A percentile compares a stretch with the other conserved stretches of the same genome.
phyloP scores from a whole-genome alignment of 2,329 filamentous ascomycete genomes.

The Talaromyces sp. region DNA sequence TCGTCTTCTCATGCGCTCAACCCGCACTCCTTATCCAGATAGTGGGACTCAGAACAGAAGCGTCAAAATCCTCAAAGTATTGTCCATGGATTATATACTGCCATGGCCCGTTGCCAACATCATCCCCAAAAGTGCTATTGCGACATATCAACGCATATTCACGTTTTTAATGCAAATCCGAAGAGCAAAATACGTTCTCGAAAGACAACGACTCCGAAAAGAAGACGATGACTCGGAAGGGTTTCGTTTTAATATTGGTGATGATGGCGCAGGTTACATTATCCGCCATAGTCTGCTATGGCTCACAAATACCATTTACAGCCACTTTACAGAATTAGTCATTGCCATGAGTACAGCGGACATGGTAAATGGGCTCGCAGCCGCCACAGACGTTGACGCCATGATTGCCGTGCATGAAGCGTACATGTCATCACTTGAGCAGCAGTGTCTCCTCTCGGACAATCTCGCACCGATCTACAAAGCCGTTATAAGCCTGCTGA shows the following conservation, averaged over 20 bases:
- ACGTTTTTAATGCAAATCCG: constrained; percentile 73
- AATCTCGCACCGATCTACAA: constrained; percentile 68
- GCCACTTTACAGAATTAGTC: constrained; percentile 71
- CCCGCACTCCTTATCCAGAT: constrained; percentile 36
- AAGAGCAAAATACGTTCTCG: constrained; percentile 64
- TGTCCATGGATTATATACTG: constrained; percentile 66
- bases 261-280: constrained; percentile 35
- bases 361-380: constrained; percentile 55
- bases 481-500: constrained; percentile 69
- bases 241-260: constrained; percentile 36
- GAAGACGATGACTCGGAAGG: constrained; percentile 21
- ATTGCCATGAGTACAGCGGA: constrained; percentile 56
- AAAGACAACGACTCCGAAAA: constrained; percentile 43
- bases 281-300: constrained; percentile 68
- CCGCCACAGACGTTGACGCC: constrained; percentile 69
- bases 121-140: constrained; percentile 60
- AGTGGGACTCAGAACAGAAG: constrained; percentile 51
- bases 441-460: constrained; percentile 65
- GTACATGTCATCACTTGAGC: constrained; percentile 60
- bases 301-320: constrained; percentile 71
- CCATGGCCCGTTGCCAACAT: constrained; percentile 66
- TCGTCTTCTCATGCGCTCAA: constrained; percentile 57
- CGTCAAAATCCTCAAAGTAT: constrained; percentile 57
- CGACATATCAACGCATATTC: constrained; percentile 67
- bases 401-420: constrained; percentile 68